A percentile compares a stretch with the other conserved stretches of the same genome.
Evolutionary conservation across 495 filamentous ascomycete species (phyloP).

Genomic region (Viridothelium virens): DNA sequence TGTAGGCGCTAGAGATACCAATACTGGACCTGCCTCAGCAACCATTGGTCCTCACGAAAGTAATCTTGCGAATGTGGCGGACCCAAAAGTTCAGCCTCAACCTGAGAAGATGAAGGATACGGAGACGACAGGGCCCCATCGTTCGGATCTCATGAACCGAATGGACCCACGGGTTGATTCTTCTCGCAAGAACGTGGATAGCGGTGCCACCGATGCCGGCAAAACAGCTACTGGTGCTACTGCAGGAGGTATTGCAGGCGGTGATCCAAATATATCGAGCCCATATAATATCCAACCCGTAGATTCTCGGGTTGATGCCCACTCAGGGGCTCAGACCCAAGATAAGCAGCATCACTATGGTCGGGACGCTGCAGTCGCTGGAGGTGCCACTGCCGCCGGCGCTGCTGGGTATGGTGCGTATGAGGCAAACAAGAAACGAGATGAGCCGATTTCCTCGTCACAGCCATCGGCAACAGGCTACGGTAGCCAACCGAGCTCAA

Average conservation of each 20-base stretch:
- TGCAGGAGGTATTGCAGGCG: neutral
- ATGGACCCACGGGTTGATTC: conserved; percentile 19
- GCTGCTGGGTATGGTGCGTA: conserved; percentile 17
- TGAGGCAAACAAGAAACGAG: conserved; percentile 14
- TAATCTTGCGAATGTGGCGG: conserved; percentile 24
- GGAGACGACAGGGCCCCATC: conserved; percentile 20
- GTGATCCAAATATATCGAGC: neutral
- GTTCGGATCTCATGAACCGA: conserved; percentile 21
- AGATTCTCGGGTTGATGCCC: conserved; percentile 8
- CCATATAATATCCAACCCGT: conserved; percentile 7
- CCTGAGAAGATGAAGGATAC: conserved; percentile 24
- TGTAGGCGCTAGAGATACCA: conserved; percentile 4
- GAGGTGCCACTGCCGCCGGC: conserved; percentile 14
- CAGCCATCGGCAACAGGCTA: neutral
- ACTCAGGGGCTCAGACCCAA: neutral
- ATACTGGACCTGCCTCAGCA: conserved; percentile 20
- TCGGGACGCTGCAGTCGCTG: conserved; percentile 25
- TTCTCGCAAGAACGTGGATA: neutral
- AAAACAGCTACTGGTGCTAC: neutral
- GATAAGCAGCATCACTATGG: conserved; percentile 26
- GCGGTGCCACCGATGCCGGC: neutral
- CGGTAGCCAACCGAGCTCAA: neutral
- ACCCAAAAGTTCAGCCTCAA: conserved; percentile 27
- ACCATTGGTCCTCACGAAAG: conserved; percentile 26
- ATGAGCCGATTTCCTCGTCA: neutral